phyloP scores from a whole-genome alignment of 2,329 filamentous ascomycete genomes.

The Apiospora aurea region DNA sequence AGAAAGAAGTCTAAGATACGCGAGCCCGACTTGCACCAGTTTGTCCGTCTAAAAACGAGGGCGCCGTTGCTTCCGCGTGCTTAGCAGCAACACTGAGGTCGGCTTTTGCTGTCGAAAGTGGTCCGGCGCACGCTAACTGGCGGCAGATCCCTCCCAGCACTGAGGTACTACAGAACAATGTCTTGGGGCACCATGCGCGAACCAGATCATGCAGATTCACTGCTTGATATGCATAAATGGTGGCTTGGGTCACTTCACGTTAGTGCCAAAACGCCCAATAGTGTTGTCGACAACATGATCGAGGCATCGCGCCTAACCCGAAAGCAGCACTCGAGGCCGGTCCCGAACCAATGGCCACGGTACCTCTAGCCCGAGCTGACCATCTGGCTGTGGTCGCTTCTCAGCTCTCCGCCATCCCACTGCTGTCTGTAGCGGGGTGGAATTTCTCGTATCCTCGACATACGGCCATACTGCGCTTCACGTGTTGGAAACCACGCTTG shows the following conservation, averaged over 20 bases:
- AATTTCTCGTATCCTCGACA: slow-evolving; percentile 7
- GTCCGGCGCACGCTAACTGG: background rate
- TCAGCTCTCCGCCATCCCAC: background rate
- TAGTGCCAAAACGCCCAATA: background rate
- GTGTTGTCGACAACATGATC: background rate
- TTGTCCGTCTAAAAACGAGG: background rate
- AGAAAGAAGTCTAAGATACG: background rate
- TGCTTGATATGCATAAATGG: background rate
- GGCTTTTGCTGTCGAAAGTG: background rate
- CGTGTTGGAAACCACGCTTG: background rate
- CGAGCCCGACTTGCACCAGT: background rate
- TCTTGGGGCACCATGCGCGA: background rate
- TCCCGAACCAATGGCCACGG: background rate
- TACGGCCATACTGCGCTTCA: background rate
- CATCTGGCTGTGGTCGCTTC: background rate
- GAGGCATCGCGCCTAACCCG: background rate
- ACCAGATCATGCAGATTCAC: background rate
- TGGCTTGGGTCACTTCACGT: background rate
- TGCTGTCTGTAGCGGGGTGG: background rate
- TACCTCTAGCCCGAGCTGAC: background rate
- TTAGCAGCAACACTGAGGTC: background rate
- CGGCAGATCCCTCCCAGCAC: background rate
- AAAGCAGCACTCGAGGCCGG: background rate
- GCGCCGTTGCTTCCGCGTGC: background rate
- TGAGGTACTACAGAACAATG: background rate